phyloP scores from a whole-genome alignment of 495 filamentous ascomycete genomes.

The Platismatia glauca region DNA sequence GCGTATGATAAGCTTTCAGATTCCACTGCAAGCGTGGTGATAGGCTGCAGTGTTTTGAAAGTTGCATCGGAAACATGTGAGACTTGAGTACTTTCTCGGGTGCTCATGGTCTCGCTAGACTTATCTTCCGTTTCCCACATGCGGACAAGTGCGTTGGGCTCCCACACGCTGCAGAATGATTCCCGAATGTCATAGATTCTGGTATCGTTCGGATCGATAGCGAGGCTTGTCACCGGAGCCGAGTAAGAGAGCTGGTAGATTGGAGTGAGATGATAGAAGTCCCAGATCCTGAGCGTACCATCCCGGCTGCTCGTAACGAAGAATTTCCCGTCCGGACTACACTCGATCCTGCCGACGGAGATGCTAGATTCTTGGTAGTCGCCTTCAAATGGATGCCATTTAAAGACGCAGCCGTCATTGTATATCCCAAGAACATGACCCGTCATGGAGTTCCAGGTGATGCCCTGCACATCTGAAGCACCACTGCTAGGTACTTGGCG shows the following conservation, averaged over 20 bases:
- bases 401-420: background rate
- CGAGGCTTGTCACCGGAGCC: conserved; percentile 15
- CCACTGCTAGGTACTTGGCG: background rate
- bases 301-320: conserved; percentile 20
- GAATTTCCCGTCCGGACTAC: conserved; percentile 22
- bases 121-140: conserved; percentile 16
- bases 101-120: background rate
- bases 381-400: conserved; percentile 11
- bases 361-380: conserved; percentile 9
- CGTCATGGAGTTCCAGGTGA: conserved; percentile 2
- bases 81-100: background rate
- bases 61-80: background rate
- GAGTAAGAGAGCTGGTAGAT: conserved; percentile 19
- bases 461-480: conserved; percentile 1
- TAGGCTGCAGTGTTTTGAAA: background rate
- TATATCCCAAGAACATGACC: conserved; percentile 1
- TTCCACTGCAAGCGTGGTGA: background rate
- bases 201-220: conserved; percentile 23
- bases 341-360: conserved; percentile 6
- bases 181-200: conserved; percentile 27
- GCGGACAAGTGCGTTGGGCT: conserved; percentile 24
- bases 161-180: conserved; percentile 25
- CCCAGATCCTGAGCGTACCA: conserved; percentile 24
- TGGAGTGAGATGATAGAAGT: conserved; percentile 18
- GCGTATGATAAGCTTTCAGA: background rate